These are phyloP conservation scores for Earliella scabrosa DNA, from an alignment of 1,284 basidiomycete genomes.

Conservation along the genomic window DNA sequence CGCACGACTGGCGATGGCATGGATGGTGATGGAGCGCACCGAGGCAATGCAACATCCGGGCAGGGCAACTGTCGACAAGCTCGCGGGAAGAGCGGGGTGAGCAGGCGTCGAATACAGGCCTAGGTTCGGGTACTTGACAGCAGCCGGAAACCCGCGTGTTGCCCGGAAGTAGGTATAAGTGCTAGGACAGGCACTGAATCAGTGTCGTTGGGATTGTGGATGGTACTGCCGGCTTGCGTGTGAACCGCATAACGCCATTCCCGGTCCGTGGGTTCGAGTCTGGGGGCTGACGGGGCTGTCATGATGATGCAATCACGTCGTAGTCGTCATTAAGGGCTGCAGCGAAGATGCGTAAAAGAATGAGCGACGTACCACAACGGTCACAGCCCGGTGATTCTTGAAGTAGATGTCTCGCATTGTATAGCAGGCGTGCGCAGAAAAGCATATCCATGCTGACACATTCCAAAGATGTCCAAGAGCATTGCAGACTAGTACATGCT, in stretches of 20 bases:
- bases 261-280: no score
- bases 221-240: constrained; percentile 17
- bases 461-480: not conserved
- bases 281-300: no score
- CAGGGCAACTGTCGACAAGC: no score
- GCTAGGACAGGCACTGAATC: not conserved
- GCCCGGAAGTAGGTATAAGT: no score
- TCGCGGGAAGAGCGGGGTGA: no score
- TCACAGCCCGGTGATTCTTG: not conserved
- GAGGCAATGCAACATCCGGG: no score
- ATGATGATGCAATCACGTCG: not conserved
- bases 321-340: not conserved
- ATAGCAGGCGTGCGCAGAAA: not conserved
- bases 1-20: no score
- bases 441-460: not conserved
- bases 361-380: not conserved
- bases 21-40: constrained; percentile 7
- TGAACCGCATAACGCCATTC: no score
- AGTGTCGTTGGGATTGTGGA: not conserved
- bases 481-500: not conserved
- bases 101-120: no score
- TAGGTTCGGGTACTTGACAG: not conserved
- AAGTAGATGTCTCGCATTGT: no score
- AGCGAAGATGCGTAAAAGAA: not conserved
- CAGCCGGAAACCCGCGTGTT: no score